These are phyloP conservation scores for Peniophora sp. DNA, from an alignment of 1,284 basidiomycete species.

Conservation along the genomic window DNA sequence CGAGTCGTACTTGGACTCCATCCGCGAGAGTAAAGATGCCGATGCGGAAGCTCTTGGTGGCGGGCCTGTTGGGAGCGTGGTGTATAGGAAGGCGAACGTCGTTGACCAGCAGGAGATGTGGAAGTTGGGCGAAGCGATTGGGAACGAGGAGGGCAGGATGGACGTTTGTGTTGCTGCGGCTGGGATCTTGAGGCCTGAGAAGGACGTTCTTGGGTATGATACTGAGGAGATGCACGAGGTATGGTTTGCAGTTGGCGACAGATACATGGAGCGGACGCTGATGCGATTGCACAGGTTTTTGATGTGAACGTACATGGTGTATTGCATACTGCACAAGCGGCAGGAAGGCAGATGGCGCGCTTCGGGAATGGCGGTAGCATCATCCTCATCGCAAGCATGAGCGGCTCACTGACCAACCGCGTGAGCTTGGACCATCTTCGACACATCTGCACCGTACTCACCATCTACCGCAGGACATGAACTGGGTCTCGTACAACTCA, in stretches of 20 bases:
- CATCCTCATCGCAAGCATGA: slow-evolving; percentile 41
- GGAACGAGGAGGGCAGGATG: slow-evolving; percentile 52
- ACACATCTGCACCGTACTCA: not conserved
- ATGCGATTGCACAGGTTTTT: slow-evolving; percentile 19
- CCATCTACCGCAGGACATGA: not conserved
- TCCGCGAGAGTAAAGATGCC: slow-evolving; percentile 14
- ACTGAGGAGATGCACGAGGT: slow-evolving; percentile 62
- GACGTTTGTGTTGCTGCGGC: slow-evolving; percentile 75
- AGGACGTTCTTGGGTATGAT: slow-evolving; percentile 62
- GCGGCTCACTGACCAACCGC: slow-evolving; percentile 20
- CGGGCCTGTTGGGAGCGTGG: slow-evolving; percentile 37
- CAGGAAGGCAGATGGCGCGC: slow-evolving; percentile 29
- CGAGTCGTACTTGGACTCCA: slow-evolving; percentile 38
- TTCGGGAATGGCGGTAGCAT: slow-evolving; percentile 33
- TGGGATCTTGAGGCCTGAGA: slow-evolving; percentile 57
- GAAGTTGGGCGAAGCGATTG: slow-evolving; percentile 47
- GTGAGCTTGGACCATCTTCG: not conserved
- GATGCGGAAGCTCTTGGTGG: slow-evolving; percentile 11
- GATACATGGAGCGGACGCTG: not conserved
- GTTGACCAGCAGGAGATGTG: slow-evolving; percentile 50
- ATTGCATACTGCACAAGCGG: slow-evolving; percentile 33
- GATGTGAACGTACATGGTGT: slow-evolving; percentile 36
- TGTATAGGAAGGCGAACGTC: slow-evolving; percentile 60
- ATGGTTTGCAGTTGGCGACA: slow-evolving; percentile 9
- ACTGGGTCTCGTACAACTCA: slow-evolving; percentile 32